These are phyloP conservation scores for Pseudocercospora fijiensis DNA, from an alignment of 2,329 filamentous ascomycete genomes.

Conservation along the genomic window DNA sequence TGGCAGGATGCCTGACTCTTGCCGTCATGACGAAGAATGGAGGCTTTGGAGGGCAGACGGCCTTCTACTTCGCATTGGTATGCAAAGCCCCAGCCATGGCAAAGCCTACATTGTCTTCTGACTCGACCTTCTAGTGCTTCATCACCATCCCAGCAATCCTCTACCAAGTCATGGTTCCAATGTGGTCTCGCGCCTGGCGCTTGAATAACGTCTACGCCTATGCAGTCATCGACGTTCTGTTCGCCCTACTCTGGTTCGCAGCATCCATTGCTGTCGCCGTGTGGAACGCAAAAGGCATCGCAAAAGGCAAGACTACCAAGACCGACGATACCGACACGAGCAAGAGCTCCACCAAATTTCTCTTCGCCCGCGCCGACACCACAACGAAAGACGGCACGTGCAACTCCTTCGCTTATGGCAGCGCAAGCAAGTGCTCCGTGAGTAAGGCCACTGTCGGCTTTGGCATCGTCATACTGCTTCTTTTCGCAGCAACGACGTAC, in stretches of 20 bases:
- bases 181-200: slow-evolving; percentile 58
- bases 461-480: slow-evolving; percentile 57
- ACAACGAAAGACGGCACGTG: slow-evolving; percentile 46
- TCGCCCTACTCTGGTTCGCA: slow-evolving; percentile 58
- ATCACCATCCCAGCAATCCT: slow-evolving; percentile 58
- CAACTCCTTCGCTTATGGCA: slow-evolving; percentile 57
- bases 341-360: slow-evolving; percentile 7
- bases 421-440: slow-evolving; percentile 55
- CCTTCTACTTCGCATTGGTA: slow-evolving; percentile 60
- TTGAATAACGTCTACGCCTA: slow-evolving; percentile 63
- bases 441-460: slow-evolving; percentile 57
- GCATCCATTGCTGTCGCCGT: slow-evolving; percentile 58
- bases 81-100: slow-evolving; percentile 23
- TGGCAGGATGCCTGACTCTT: slow-evolving; percentile 58
- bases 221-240: slow-evolving; percentile 55
- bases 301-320: slow-evolving; percentile 48
- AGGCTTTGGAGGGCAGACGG: slow-evolving; percentile 54
- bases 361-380: slow-evolving; percentile 19
- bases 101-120: background rate
- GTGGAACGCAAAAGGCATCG: slow-evolving; percentile 57
- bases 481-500: slow-evolving; percentile 54
- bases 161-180: slow-evolving; percentile 60
- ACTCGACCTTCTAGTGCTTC: slow-evolving; percentile 52
- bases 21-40: slow-evolving; percentile 58
- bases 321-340: slow-evolving; percentile 1